Evolutionary conservation across 139 green algal genomes (phyloP), one percentile per base, ranked within the genome.

Genomic region (Asterochloris erici): DNA sequence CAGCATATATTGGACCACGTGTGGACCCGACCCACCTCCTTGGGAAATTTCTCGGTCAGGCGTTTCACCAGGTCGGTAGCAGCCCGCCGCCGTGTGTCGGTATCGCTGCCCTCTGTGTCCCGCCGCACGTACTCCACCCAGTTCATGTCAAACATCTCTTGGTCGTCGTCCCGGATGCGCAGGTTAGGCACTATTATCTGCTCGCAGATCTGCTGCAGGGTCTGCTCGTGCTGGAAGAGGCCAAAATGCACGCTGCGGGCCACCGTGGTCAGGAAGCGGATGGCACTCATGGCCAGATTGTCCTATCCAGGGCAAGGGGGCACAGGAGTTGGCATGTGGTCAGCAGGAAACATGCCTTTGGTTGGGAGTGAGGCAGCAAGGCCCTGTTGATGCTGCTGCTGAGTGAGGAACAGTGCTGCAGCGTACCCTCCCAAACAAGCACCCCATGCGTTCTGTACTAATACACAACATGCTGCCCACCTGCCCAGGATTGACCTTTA

Each of bases 111-210:
- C 91, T 99, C 97, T 4, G 95, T 94, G 87, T 99, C 97, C 0
- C 95, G 87, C 28, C 92, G 85, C 77, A 99, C 95, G 85, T 98
- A 99, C 85, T 99, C 97, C 6, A 98, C 86, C 76, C 87, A 93
- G 88, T 99, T 98, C 82, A 96, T 94, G 68, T 98, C 93, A 88
- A 99, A 99, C 66, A 96, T 84, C 90, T 99, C 95, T 84, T 96
- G 90, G 77, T 97, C 90, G 76, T 88, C 86, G 12, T 90, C 89
- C 16, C 87, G 82, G 81, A 94, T 79, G 70, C 85, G 85, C 29
- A 97, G 62, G 87, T 98, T 98, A 47, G 96, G 96, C 69, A 99
- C 92, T 14, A 98, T 88, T 79, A 99, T 94, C 27, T 85, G 84
- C 85, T 98, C 93, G 73, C 91, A 96, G 68, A 98, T 91, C 83